Evolutionary conservation across 176 grass and related monocot genomes (phyloP).

Genomic region (Dendrocalamus sinicus): DNA sequence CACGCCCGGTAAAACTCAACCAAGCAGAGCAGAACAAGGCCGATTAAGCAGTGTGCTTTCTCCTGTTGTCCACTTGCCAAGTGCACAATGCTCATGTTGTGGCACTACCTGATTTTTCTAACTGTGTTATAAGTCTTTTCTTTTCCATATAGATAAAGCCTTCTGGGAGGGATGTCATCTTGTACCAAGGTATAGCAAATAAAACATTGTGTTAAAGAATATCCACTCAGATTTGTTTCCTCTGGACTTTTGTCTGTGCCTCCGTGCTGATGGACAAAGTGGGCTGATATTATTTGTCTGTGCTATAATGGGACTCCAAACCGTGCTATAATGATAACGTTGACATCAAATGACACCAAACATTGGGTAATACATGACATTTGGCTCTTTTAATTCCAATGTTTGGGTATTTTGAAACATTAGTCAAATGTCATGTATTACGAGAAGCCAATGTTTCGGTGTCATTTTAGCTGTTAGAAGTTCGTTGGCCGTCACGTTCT

Average conservation of each 20-base stretch:
- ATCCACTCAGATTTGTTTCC: conserved; percentile 19
- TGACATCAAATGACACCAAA: no score
- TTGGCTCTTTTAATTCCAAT: no score
- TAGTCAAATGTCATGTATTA: no score
- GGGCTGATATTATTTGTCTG: conserved; percentile 32
- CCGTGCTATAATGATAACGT: no score
- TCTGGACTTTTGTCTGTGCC: neutral
- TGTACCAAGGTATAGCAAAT: conserved; percentile 67
- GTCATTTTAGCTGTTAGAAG: no score
- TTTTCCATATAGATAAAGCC: conserved; percentile 52
- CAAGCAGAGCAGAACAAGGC: conserved; percentile 44
- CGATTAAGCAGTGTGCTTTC: conserved; percentile 21
- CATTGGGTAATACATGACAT: no score
- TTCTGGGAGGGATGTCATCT: conserved; percentile 32
- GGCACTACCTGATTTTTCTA: conserved; percentile 39
- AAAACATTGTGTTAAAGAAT: conserved; percentile 40
- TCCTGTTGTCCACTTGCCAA: neutral
- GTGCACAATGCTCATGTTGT: conserved; percentile 2
- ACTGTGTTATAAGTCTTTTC: conserved; percentile 45
- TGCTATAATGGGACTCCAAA: no score
- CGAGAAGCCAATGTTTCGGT: no score
- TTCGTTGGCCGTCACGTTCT: conserved; percentile 39
- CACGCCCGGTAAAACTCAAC: conserved; percentile 52
- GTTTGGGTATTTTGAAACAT: no score
- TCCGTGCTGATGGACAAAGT: conserved; percentile 9